These are phyloP conservation scores for Cyclaneusma minus DNA, from an alignment of 2,329 filamentous ascomycete species.

Conservation along the genomic window DNA sequence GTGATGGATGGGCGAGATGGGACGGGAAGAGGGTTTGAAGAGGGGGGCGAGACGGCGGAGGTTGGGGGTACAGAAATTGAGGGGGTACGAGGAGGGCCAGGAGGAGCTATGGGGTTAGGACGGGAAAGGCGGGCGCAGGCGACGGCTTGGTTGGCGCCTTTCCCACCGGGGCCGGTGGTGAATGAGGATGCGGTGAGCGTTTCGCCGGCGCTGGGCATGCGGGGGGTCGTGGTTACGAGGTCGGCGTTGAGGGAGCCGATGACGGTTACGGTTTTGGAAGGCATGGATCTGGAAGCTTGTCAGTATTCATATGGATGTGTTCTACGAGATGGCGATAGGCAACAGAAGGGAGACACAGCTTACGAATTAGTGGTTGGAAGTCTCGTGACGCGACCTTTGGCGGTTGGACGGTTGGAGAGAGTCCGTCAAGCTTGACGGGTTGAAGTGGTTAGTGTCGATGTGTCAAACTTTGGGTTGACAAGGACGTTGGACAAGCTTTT, in stretches of 20 bases:
- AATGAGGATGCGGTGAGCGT: conserved; percentile 71
- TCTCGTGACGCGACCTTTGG: too few species aligned
- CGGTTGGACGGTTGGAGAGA: too few species aligned
- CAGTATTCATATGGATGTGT: conserved; percentile 3
- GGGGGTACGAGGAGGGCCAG: conserved; percentile 5
- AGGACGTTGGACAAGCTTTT: too few species aligned
- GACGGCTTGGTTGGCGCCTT: conserved; percentile 91
- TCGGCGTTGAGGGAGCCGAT: conserved; percentile 93
- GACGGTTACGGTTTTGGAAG: conserved; percentile 45
- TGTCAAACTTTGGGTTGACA: too few species aligned
- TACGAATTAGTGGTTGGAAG: too few species aligned
- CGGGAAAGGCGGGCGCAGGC: conserved; percentile 72
- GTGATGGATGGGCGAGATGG: conserved; percentile 17
- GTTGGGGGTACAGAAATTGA: too few species aligned
- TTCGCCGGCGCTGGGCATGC: conserved; percentile 72
- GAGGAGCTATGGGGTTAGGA: conserved; percentile 23
- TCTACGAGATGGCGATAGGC: too few species aligned
- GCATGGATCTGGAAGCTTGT: too few species aligned
- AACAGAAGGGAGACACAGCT: too few species aligned
- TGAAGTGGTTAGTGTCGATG: too few species aligned
- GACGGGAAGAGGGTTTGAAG: too few species aligned
- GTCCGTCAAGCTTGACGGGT: too few species aligned
- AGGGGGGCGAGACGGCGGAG: conserved; percentile 1
- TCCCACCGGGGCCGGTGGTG: conserved; percentile 71
- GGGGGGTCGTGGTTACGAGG: conserved; percentile 74